Conservation (phyloP, 768 basidiomycete species). For the Russula olivacea region DNA sequence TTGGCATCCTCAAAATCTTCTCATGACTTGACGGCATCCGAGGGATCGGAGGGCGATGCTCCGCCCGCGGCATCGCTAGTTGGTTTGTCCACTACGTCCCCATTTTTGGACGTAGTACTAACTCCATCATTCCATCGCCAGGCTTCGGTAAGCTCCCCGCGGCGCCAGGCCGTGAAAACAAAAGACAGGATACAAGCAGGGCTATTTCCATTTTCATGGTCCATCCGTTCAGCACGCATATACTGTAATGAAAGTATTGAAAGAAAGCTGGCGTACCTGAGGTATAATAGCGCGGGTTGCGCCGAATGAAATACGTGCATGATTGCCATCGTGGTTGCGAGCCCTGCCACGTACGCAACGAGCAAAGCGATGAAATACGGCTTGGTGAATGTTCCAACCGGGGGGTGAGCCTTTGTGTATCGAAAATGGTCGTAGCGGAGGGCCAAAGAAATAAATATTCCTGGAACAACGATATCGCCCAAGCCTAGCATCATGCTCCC, state of each 20-base stretch:
- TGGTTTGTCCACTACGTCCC: constrained; percentile 12
- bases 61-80: constrained; percentile 9
- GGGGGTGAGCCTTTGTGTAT: constrained; percentile 27
- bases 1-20: neutral
- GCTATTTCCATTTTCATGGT: constrained; percentile 33
- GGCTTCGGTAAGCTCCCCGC: constrained; percentile 64
- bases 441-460: constrained; percentile 72
- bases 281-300: constrained; percentile 90
- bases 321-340: constrained; percentile 71
- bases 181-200: constrained; percentile 76
- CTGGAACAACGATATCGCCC: constrained; percentile 73
- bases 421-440: constrained; percentile 76
- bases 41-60: constrained; percentile 5
- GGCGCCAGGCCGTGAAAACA: constrained; percentile 46
- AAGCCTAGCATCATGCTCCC: constrained; percentile 90
- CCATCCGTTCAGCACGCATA: neutral
- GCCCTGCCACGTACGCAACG: constrained; percentile 65
- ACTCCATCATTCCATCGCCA: constrained; percentile 68
- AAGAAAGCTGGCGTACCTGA: constrained; percentile 51
- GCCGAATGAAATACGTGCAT: constrained; percentile 75
- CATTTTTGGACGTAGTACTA: constrained; percentile 27
- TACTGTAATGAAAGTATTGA: too few relatives aligned
- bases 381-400: constrained; percentile 43
- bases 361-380: constrained; percentile 73
- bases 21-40: constrained; percentile 8